Evolutionary conservation across 768 basidiomycete species (phyloP).

Genomic region (Lactifluus pinguis): DNA sequence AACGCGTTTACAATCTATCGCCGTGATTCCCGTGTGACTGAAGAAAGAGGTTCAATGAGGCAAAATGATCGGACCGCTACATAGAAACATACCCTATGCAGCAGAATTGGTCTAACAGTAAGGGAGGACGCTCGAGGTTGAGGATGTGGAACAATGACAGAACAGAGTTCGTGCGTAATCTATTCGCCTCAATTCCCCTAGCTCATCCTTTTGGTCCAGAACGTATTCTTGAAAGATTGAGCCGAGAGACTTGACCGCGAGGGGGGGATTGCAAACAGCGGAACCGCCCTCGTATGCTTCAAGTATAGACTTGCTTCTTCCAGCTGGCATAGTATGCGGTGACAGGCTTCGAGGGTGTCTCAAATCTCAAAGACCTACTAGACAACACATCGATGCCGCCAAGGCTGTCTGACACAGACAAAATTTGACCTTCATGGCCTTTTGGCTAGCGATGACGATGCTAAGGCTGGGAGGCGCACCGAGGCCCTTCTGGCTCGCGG

Average conservation of each 20-base stretch:
- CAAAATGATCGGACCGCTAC: neutral
- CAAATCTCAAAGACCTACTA: conserved; percentile 55
- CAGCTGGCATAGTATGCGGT: conserved; percentile 83
- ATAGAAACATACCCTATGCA: conserved; percentile 54
- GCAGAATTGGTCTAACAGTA: conserved; percentile 69
- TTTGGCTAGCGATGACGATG: conserved; percentile 71
- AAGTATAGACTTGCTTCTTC: conserved; percentile 49
- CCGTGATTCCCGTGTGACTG: conserved; percentile 90
- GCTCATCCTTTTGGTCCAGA: conserved; percentile 34
- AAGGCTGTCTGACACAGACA: neutral
- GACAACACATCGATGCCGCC: neutral
- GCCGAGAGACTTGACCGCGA: conserved; percentile 6
- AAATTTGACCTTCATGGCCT: conserved; percentile 53
- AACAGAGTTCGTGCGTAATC: conserved; percentile 19
- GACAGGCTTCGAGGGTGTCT: conserved; percentile 53
- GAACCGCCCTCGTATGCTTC: conserved; percentile 74
- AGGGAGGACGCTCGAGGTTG: conserved; percentile 32
- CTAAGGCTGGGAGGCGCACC: conserved; percentile 90
- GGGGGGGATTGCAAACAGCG: conserved; percentile 81
- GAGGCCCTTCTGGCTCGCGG: conserved; percentile 87
- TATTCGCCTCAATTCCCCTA: neutral
- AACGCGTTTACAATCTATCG: conserved; percentile 55
- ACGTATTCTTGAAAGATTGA: conserved; percentile 7
- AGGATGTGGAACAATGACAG: conserved; percentile 13
- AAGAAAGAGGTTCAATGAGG: neutral